Base-by-base conservation (phyloP, 192 early-diverging fungal genomes). In the Podila minutissima region DNA sequence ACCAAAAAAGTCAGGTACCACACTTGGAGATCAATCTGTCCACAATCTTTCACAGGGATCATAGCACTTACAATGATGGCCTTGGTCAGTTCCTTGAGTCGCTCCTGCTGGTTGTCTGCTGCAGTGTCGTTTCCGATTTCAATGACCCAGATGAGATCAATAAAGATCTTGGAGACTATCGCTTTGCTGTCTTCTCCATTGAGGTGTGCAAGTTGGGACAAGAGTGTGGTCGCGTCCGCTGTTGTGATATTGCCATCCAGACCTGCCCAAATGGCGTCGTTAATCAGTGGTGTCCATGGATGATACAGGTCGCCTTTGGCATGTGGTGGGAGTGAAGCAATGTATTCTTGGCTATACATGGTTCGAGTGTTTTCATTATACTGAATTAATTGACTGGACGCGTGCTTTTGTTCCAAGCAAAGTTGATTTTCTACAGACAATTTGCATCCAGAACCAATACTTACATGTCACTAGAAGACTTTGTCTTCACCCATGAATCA, bases 101-200 rank as follows among this genome's bases (percentile, higher is more conserved):
- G 62, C 9, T 69, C 67, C 20, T 48, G 53, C 5, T 38, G 41
- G 13, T 37, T 5, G 13, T 13, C 48, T 62, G 10, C 20, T 22
- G 22, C 50, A 10, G 59, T 41, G 4, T 81, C 77, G n/a, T 59
- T 59, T 37, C 72, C 71, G 20, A 73, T 62, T 10, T 81, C 77
- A 41, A 73, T 66, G 32, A 81, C 62, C 77, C 77, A 81, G 22
- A 81, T 58, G 19, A 73, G 32, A 38, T 81, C 77, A 12, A 81
- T 66, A 38, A 81, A 67, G 31, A 69, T 51, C 28, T 60, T 49
- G 9, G 64, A 28, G 10, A 81, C 62, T n/a, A 72, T 62, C 11
- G 41, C 53, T 28, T 38, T 35, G 19, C 32, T 38, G 5, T 60
- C 9, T 2, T 22, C 49, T 15, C 29, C 28, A 17, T 63, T 57